These are phyloP conservation scores for Phaeosphaeria sp. DNA, from an alignment of 2,329 filamentous ascomycete species.

Conservation along the genomic window DNA sequence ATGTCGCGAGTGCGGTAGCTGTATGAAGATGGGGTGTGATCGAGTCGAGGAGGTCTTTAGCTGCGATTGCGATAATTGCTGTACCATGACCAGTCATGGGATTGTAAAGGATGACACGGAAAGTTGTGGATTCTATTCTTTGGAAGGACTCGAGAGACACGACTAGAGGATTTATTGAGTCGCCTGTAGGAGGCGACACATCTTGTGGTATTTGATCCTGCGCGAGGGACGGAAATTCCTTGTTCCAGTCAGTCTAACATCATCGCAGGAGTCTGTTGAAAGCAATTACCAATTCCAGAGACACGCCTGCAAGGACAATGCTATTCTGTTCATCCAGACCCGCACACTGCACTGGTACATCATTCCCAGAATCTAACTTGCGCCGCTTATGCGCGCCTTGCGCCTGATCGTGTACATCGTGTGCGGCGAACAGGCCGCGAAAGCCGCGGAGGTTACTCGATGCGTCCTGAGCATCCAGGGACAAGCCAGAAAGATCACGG, in stretches of 20 bases:
- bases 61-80: slow-evolving; percentile 26
- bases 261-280: neutral
- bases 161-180: neutral
- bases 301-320: slow-evolving; percentile 36
- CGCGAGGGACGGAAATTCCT: slow-evolving; percentile 8
- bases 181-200: neutral
- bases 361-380: slow-evolving; percentile 23
- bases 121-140: slow-evolving; percentile 12
- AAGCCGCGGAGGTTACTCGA: slow-evolving; percentile 16
- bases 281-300: slow-evolving; percentile 33
- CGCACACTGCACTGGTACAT: slow-evolving; percentile 1
- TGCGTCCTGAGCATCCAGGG: slow-evolving; percentile 15
- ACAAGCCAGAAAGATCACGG: neutral
- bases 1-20: slow-evolving; percentile 26
- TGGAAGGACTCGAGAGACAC: slow-evolving; percentile 34
- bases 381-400: slow-evolving; percentile 37
- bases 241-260: slow-evolving; percentile 6
- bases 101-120: slow-evolving; percentile 28
- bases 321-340: slow-evolving; percentile 26
- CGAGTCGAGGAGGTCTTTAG: slow-evolving; percentile 18
- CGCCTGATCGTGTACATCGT: slow-evolving; percentile 1
- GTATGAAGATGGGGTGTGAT: slow-evolving; percentile 29
- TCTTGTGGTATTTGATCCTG: slow-evolving; percentile 1
- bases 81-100: slow-evolving; percentile 15
- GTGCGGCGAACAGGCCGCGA: slow-evolving; percentile 22